Conservation (phyloP, 2,329 filamentous ascomycete genomes). For the Penicillium sp. region DNA sequence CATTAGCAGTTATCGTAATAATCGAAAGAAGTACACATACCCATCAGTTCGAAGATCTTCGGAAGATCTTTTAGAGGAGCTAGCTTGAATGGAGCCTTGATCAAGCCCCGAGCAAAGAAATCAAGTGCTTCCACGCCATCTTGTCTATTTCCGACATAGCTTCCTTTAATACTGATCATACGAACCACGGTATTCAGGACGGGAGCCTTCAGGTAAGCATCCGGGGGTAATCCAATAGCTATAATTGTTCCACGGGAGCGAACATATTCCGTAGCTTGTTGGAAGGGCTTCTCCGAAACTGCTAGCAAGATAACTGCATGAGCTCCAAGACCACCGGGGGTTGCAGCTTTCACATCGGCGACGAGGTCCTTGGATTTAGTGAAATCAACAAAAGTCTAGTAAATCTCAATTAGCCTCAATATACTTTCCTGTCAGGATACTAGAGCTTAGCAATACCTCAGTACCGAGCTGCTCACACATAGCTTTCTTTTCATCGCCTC, state of each 20-base stretch:
- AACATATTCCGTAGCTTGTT: slow-evolving; percentile 85
- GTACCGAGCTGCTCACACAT: slow-evolving; percentile 72
- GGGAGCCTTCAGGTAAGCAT: slow-evolving; percentile 71
- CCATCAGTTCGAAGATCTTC: slow-evolving; percentile 74
- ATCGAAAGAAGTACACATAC: slow-evolving; percentile 1
- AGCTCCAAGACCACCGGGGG: slow-evolving; percentile 69
- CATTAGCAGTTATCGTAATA: background rate
- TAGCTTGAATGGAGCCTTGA: slow-evolving; percentile 82
- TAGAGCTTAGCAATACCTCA: slow-evolving; percentile 29
- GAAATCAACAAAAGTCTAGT: slow-evolving; percentile 78
- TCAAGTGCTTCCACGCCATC: slow-evolving; percentile 87
- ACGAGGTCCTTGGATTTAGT: slow-evolving; percentile 73
- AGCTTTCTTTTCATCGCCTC: slow-evolving; percentile 76
- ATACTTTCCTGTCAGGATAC: background rate
- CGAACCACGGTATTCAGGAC: slow-evolving; percentile 84
- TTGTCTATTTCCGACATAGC: slow-evolving; percentile 86
- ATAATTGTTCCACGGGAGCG: slow-evolving; percentile 79
- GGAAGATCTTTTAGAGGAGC: slow-evolving; percentile 78
- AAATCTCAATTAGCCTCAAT: background rate
- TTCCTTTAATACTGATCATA: slow-evolving; percentile 88
- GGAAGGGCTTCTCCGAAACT: slow-evolving; percentile 85
- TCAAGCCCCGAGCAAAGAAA: slow-evolving; percentile 78
- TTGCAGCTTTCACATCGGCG: slow-evolving; percentile 78
- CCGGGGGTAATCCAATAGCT: slow-evolving; percentile 82
- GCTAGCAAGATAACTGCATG: slow-evolving; percentile 84